Evolutionary conservation across 2,329 filamentous ascomycete genomes (phyloP), one percentile per base, ranked within the genome.

Genomic region (Diaporthe caulivora): DNA sequence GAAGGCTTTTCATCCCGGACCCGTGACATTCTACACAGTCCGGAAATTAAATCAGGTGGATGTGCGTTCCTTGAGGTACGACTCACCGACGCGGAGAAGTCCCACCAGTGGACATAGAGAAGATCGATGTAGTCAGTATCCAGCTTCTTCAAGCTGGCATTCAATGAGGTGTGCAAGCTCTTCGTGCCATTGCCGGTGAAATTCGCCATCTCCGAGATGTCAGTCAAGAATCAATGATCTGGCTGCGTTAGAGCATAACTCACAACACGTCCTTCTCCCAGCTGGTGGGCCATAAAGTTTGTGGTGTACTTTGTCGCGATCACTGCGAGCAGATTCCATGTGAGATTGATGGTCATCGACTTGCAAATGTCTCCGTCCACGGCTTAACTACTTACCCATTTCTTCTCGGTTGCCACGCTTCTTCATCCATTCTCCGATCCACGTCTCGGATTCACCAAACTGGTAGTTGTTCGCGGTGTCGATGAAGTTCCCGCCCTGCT

Each of bases 401-500:
- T 93, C 85, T 76, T 93, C 92, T 31, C 93, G 88, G 74, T 89
- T 89, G n/a, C 87, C 85, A 13, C 90, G 87, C 75, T 87, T 87
- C 77, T 86, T 85, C 90, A 93, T 92, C 92, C 92, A 94, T 77
- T 92, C 91, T 47, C 92, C 92, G 72, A 94, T 84, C 89, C 92
- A 92, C 47, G 37, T 81, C 80, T 93, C 92, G 2, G 88, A 88
- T 80, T 92, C 86, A 75, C 84, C 86, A 71, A 85, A 83, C 77
- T 93, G 92, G 82, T 94, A 94, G 80, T 91, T 92, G 83, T 91
- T 92, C 73, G 91, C 79, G 0, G 91, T 93, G 80, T 94, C 93
- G 78, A 94, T 91, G 81, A 94, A 94, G 82, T 94, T 94, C 31
- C 93, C 92, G 77, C 69, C 91, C 29, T 91, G 86, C 8, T 87